Conservation (phyloP, 257 asterid genomes). For the Plantago ovata region DNA sequence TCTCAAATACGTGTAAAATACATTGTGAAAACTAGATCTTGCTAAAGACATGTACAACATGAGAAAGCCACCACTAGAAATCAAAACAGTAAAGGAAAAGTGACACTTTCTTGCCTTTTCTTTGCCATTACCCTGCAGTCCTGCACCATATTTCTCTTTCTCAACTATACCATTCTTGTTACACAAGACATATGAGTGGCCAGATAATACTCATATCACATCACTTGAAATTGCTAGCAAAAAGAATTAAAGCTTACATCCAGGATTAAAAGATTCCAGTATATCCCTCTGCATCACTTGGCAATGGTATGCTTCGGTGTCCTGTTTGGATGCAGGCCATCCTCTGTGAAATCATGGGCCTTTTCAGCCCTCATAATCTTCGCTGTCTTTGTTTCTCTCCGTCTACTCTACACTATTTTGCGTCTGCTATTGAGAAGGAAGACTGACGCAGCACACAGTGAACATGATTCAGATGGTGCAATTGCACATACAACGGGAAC, state of each 20-base stretch:
- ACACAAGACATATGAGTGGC: constrained; percentile 14
- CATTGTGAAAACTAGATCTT: too few relatives aligned
- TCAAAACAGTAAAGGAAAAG: background rate
- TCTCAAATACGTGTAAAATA: too few relatives aligned
- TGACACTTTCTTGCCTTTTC: constrained; percentile 13
- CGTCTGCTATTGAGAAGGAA: constrained; percentile 19
- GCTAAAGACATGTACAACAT: too few relatives aligned
- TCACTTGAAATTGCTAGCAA: too few relatives aligned
- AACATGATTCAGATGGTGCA: constrained; percentile 5
- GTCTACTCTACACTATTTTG: constrained; percentile 29
- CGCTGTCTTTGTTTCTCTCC: constrained; percentile 32
- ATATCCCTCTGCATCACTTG: background rate
- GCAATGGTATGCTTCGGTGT: constrained; percentile 52
- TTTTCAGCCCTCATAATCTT: constrained; percentile 42
- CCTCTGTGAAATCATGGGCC: constrained; percentile 30
- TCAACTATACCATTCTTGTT: constrained; percentile 33
- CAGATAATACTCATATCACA: too few relatives aligned
- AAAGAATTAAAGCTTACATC: background rate
- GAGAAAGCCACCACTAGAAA: constrained; percentile 6
- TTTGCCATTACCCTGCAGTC: constrained; percentile 19
- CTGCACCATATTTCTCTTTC: constrained; percentile 10
- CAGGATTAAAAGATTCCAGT: background rate
- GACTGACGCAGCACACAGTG: background rate
- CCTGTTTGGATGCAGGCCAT: constrained; percentile 47
- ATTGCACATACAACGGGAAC: background rate